Base-by-base conservation (phyloP, 495 filamentous ascomycete genomes). In the Glarea lozoyensis region DNA sequence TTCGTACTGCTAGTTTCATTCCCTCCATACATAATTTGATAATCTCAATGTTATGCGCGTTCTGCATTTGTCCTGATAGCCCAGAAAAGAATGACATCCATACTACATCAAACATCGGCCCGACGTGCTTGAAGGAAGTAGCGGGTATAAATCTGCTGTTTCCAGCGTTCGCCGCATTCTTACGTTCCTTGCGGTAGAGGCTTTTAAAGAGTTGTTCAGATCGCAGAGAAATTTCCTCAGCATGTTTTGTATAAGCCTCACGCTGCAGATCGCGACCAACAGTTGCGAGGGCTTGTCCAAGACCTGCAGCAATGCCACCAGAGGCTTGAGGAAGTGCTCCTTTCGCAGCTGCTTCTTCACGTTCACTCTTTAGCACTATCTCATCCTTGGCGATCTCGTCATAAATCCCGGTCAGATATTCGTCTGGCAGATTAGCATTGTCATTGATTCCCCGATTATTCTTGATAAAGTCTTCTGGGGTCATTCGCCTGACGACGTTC, bases 41-140 rank as follows among this genome's bases (percentile, higher is more conserved):
- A 15, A 86, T 84, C 53, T 94, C 86, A 15, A 94, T 69, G 57
- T 94, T 92, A 40, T 93, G 83, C 0, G 86, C 85, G 56, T 90
- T 86, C 53, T 95, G 90, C 62, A 88, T 88, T 45, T 88, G 79
- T 20, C 85, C 88, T 2, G 92, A 94, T 19, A 97, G 71, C 0
- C 87, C 87, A 9, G 88, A 95, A 56, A 97, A 81, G 63, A 95
- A 94, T 15, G 90, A 92, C 90, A 96, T 99, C 92, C 92, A 99
- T 0, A 86, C 93, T 12, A 94, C 89, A 50, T 97, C 89, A 52
- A 99, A 99, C 90, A 99, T 99, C 2, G 92, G 88, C 0, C 92
- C 92, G 38, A 94, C 83, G 62, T 99, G 92, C 48, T 84, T 89
- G 58, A 85, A 89, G 0, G 88, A 95, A 1, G 86, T 86, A 1